Percentiles rank a stretch among this genome's conserved stretches.
phyloP scores from a whole-genome alignment of 176 grass and related monocot genomes.

The Cenchrus purpureus region DNA sequence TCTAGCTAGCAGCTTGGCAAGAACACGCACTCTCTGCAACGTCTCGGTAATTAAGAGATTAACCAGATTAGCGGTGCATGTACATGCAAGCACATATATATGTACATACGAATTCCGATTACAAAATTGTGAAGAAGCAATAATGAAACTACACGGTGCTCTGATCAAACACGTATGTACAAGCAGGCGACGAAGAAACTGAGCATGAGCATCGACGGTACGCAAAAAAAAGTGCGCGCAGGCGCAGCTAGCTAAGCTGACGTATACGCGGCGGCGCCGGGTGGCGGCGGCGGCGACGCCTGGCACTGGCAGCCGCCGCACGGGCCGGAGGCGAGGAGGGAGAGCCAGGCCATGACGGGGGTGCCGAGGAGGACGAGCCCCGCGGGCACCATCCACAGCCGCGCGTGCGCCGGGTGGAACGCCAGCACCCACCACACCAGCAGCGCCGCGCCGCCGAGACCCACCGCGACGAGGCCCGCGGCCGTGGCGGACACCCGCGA shows the following conservation, averaged over 20 bases:
- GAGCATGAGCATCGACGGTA: not conserved
- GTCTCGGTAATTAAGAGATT: not conserved
- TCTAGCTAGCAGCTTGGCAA: not conserved
- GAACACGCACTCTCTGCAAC: not conserved
- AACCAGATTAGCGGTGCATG: not conserved
- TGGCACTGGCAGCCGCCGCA: conserved; percentile 42
- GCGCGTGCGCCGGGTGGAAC: conserved; percentile 75
- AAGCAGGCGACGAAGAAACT: not conserved
- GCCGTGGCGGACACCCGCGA: conserved; percentile 14
- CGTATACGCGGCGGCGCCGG: not conserved
- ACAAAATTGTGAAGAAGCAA: conserved; percentile 22
- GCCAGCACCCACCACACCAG: conserved; percentile 83
- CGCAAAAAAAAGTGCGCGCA: not conserved
- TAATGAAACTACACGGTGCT: not conserved
- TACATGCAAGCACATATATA: not conserved
- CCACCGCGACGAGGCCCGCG: conserved; percentile 47
- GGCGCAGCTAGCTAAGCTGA: conserved; percentile 21
- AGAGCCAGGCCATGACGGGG: conserved; percentile 74
- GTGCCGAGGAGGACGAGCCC: conserved; percentile 88
- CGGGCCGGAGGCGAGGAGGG: conserved; percentile 52
- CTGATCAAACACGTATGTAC: conserved; percentile 13
- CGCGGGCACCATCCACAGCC: conserved; percentile 97
- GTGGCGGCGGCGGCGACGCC: not conserved
- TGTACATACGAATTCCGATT: conserved; percentile 23
- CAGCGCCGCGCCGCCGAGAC: conserved; percentile 69